Conservation (phyloP, 805 yeast species). For the Starmera amethionina region DNA sequence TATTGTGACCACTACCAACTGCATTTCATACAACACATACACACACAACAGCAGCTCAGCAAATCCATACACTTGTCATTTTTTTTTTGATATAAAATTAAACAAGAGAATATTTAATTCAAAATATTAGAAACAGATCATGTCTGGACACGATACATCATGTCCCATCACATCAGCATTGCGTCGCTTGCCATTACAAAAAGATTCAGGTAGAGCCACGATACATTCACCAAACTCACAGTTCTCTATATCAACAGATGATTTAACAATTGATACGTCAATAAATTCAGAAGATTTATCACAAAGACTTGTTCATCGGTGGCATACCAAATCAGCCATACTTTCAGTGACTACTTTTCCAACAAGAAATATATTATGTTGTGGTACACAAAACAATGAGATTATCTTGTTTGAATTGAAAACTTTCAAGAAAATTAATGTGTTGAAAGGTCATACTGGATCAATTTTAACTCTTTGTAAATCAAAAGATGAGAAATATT, state of each 20-base stretch:
- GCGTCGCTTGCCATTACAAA: conserved; percentile 10
- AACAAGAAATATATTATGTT: conserved; percentile 48
- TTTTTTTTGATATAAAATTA: too few species aligned
- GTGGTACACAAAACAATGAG: conserved; percentile 85
- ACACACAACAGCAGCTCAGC: too few species aligned
- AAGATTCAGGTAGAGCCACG: too few species aligned
- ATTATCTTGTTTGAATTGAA: conserved; percentile 61
- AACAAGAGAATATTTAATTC: too few species aligned
- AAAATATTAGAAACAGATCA: too few species aligned
- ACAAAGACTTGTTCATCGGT: conserved; percentile 45
- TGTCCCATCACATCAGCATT: conserved; percentile 8
- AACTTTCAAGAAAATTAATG: conserved; percentile 47
- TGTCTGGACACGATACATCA: not conserved
- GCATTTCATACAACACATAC: too few species aligned
- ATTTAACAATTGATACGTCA: too few species aligned
- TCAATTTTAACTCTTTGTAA: conserved; percentile 64
- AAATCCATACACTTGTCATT: too few species aligned
- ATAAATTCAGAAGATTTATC: not conserved
- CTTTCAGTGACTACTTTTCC: conserved; percentile 64
- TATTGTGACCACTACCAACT: too few species aligned
- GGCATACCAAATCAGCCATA: conserved; percentile 69
- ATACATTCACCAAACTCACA: conserved; percentile 10
- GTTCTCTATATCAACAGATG: too few species aligned
- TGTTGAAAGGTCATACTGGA: conserved; percentile 55
- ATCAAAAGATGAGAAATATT: conserved; percentile 39